Percentiles rank a stretch among this genome's conserved stretches.
Conservation (phyloP, 768 basidiomycete species). For the Auricularia sp. region DNA sequence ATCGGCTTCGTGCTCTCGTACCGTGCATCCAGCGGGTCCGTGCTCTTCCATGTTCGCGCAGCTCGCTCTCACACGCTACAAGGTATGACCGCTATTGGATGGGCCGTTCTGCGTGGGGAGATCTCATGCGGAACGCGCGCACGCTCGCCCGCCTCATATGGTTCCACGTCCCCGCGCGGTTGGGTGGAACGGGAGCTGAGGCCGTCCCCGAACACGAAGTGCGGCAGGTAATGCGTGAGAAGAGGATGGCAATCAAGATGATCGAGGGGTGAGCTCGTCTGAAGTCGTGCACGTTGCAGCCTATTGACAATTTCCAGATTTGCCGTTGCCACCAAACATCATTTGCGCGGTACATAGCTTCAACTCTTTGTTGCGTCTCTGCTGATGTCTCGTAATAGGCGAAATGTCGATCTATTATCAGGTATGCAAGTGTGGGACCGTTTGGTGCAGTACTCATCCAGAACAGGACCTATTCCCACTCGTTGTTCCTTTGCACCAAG, state of each 20-base stretch:
- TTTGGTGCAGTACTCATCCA: too few species aligned
- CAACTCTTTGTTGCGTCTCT: not conserved
- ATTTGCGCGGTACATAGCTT: constrained; percentile 36
- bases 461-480: constrained; percentile 42
- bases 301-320: constrained; percentile 17
- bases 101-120: constrained; percentile 44
- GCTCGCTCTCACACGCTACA: not conserved
- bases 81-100: constrained; percentile 60
- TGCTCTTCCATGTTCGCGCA: not conserved
- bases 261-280: constrained; percentile 37
- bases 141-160: constrained; percentile 45
- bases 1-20: constrained; percentile 49
- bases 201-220: constrained; percentile 23
- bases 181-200: constrained; percentile 14
- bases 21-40: constrained; percentile 49
- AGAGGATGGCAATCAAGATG: constrained; percentile 47
- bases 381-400: constrained; percentile 20
- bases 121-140: constrained; percentile 40
- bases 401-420: constrained; percentile 53
- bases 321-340: constrained; percentile 49
- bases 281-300: not conserved
- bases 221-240: constrained; percentile 47
- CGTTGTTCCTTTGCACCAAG: constrained; percentile 45
- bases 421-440: too few species aligned
- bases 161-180: constrained; percentile 44